These are phyloP conservation scores for Pyrus communis DNA, from an alignment of 306 rosid genomes.

Conservation along the genomic window DNA sequence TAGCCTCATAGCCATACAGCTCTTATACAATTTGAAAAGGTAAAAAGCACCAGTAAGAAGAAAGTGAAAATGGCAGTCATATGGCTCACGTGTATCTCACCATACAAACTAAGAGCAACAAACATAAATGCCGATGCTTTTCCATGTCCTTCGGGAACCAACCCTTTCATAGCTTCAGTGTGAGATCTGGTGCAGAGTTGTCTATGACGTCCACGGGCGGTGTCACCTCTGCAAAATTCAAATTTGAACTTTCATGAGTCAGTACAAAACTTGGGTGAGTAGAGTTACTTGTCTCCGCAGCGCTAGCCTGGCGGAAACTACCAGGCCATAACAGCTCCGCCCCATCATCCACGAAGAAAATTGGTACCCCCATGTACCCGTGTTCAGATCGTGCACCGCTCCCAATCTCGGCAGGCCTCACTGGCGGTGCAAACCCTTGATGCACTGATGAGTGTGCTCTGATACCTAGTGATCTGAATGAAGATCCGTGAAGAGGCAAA, in stretches of 20 bases:
- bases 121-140: slow-evolving; percentile 24
- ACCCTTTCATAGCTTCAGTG: slow-evolving; percentile 61
- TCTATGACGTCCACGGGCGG: slow-evolving; percentile 33
- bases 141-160: slow-evolving; percentile 16
- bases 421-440: slow-evolving; percentile 40
- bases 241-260: slow-evolving; percentile 34
- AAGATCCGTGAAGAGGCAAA: slow-evolving; percentile 68
- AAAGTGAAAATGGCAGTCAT: slow-evolving; percentile 27
- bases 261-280: slow-evolving; percentile 40
- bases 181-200: slow-evolving; percentile 66
- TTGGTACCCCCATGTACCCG: slow-evolving; percentile 48
- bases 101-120: slow-evolving; percentile 37
- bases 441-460: slow-evolving; percentile 80
- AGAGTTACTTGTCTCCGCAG: slow-evolving; percentile 21
- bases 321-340: slow-evolving; percentile 78
- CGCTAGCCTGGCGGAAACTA: slow-evolving; percentile 53
- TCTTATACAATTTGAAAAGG: slow-evolving; percentile 33
- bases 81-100: slow-evolving; percentile 35
- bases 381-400: slow-evolving; percentile 46
- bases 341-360: slow-evolving; percentile 68
- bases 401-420: slow-evolving; percentile 46
- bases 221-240: slow-evolving; percentile 46
- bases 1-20: slow-evolving; percentile 20
- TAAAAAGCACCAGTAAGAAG: slow-evolving; percentile 25
- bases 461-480: slow-evolving; percentile 66